phyloP scores from a whole-genome alignment of 495 filamentous ascomycete species.

The Thermochaetoides thermophila region DNA sequence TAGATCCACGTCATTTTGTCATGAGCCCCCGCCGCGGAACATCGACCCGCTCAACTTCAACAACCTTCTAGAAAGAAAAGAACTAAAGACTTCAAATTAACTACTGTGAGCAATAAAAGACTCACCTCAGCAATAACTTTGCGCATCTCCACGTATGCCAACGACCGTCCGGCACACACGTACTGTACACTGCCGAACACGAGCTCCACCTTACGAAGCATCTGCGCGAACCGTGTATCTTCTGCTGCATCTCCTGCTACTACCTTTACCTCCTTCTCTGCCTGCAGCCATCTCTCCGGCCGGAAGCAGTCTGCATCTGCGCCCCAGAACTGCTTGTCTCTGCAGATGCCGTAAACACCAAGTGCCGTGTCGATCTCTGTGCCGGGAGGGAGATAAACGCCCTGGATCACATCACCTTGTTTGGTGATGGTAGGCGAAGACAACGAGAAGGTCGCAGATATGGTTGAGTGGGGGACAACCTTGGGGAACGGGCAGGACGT shows the following conservation, averaged over 20 bases:
- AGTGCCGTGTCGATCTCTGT: no score
- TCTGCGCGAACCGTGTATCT: conserved; percentile 13
- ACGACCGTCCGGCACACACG: conserved; percentile 22
- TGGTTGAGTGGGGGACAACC: conserved; percentile 26
- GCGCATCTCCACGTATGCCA: conserved; percentile 30
- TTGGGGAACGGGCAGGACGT: conserved; percentile 32
- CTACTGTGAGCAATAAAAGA: no score
- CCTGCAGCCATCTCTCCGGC: conserved; percentile 40
- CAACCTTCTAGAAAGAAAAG: neutral
- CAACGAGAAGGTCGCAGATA: no score
- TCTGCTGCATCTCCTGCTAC: conserved; percentile 12
- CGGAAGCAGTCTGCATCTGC: conserved; percentile 30
- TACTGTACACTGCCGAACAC: conserved; percentile 25
- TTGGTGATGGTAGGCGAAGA: no score
- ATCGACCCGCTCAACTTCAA: neutral
- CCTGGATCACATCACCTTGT: no score
- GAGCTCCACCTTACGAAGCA: conserved; percentile 18
- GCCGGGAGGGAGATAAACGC: no score
- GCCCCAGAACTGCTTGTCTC: conserved; percentile 20
- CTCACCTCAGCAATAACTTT: conserved; percentile 41
- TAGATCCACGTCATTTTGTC: no score
- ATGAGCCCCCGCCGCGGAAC: no score
- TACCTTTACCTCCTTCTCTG: conserved; percentile 15
- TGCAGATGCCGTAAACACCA: no score
- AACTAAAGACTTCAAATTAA: no score